Conservation (phyloP, 1,284 basidiomycete genomes). For the Phylloboletellus chloephorus region DNA sequence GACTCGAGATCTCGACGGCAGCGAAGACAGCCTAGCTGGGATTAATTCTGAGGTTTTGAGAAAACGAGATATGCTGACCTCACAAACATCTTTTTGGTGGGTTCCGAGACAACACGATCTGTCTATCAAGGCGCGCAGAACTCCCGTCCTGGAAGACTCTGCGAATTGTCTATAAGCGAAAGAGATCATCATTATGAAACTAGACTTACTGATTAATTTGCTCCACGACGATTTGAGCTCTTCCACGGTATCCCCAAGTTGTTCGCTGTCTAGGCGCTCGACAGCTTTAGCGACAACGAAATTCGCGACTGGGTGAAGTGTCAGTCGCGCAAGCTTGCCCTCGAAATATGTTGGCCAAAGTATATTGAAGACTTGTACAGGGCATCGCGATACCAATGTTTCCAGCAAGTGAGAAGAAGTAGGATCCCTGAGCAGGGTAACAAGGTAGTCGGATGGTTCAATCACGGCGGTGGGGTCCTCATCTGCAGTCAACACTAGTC, state of each 20-base stretch:
- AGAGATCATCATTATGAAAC: conserved; percentile 14
- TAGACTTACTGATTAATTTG: conserved; percentile 49
- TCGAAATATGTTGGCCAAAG: conserved; percentile 79
- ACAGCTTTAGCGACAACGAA: conserved; percentile 83
- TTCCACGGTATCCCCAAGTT: conserved; percentile 54
- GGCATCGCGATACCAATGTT: conserved; percentile 61
- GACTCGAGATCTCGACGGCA: conserved; percentile 52
- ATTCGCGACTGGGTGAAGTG: conserved; percentile 84
- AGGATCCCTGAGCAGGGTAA: conserved; percentile 74
- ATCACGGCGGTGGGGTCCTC: conserved; percentile 32
- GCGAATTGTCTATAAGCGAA: conserved; percentile 6
- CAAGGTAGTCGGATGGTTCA: conserved; percentile 68
- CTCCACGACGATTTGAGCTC: conserved; percentile 53
- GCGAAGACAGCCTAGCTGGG: conserved; percentile 48
- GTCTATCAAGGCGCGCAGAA: conserved; percentile 70
- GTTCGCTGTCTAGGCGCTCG: conserved; percentile 48
- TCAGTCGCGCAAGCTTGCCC: conserved; percentile 65
- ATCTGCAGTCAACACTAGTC: conserved; percentile 27
- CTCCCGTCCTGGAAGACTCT: conserved; percentile 57
- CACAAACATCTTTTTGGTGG: conserved; percentile 39
- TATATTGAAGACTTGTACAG: conserved; percentile 54
- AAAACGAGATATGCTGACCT: conserved; percentile 37
- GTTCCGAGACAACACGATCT: conserved; percentile 47
- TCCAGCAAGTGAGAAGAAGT: conserved; percentile 88
- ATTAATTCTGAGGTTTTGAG: conserved; percentile 4